Base-by-base conservation (phyloP, 2,329 filamentous ascomycete genomes). In the Aureobasidium subglaciale region DNA sequence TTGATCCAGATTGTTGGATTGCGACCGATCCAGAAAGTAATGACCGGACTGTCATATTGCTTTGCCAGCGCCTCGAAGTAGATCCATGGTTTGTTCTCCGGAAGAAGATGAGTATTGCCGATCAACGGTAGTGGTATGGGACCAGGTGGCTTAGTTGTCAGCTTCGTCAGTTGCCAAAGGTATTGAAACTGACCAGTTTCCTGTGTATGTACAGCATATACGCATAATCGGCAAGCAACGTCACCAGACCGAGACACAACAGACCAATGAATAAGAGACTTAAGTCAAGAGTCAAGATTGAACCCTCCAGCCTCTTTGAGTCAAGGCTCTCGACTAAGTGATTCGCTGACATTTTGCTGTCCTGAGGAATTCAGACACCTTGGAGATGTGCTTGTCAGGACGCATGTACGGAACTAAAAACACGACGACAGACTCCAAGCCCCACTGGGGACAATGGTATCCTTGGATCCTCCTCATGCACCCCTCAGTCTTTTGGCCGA, bases 11-110 rank as follows among this genome's bases (percentile, higher is more conserved):
- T 59, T 1, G 73, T 75, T 3, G 74, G 74, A 6, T 67, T 70
- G 9, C 74, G 67, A 0, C 75, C 74, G 22, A 76, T 71, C 74
- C 74, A 77, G 60, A 77, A 71, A 2, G 75, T 77, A 61, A 74
- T 75, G 20, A 77, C 73, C 1, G 73, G 73, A 10, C 57, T 60
- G 4, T 74, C 73, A 59, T 75, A 75, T 15, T 45, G 60, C 56
- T 72, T 70, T 10, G 72, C 71, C 67, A 74, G 74, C 45, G 69
- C 63, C 60, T 76, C 68, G 63, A 77, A 72, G 45, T 70, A 67
- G 20, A 73, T 60, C 71, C 71, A 73, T 40, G 69, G 69, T 59
- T 70, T 68, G 15, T 59, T 59, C 3, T 63, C 59, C n/a, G 61
- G 69, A 40, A 73, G 61, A 34, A 68, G 59, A 37, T 65, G 61